Base-by-base conservation (phyloP, 768 basidiomycete genomes). In the Peribolospora baueri region DNA sequence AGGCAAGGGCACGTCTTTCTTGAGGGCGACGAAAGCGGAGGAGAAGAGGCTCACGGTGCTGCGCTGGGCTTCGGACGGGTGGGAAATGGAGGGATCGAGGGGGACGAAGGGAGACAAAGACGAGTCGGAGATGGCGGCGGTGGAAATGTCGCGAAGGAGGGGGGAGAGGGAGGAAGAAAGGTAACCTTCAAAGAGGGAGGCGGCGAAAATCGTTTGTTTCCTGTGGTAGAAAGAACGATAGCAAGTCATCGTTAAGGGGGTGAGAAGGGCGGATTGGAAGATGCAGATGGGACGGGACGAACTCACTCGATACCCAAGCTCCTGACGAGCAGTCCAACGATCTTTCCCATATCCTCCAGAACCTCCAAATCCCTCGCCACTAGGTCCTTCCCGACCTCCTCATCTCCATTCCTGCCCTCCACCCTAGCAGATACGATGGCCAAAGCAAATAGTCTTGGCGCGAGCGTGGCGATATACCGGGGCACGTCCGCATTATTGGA, bases 391-490 rank as follows among this genome's bases (percentile, higher is more conserved):
- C 58, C 62, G 51, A 54, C 60, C 42, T 60, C 42, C 49, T 46
- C 58, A 59, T 13, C 60, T 58, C 46, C 60, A 57, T 40, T 59
- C 61, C 25, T 25, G 25, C 25, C 25, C 25, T 25, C 25, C 46
- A 58, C 54, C 10, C 69, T 56, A 1, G 73, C 68, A 8, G 71
- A 71, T 43, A 65, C 63, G n/a, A 78, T 62, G 54, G 76, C 73
- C 40, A 91, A 65, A 51, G 77, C 76, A 61, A 78, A 84, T 4
- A 97, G 62, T 39, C 74, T 70, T 11, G 81, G 77, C 2, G 88
- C 73, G 1, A 97, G 69, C 14, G 72, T 71, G 59, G 93, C 84
- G 42, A 81, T 72, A 62, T 87, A 86, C 66, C 82, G 85, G 0
- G 75, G 68, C 13, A 95, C 73, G 63, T 97, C 93, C 0, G 68